These are phyloP conservation scores for Gentiana dahurica DNA, from an alignment of 257 asterid genomes.

Conservation along the genomic window DNA sequence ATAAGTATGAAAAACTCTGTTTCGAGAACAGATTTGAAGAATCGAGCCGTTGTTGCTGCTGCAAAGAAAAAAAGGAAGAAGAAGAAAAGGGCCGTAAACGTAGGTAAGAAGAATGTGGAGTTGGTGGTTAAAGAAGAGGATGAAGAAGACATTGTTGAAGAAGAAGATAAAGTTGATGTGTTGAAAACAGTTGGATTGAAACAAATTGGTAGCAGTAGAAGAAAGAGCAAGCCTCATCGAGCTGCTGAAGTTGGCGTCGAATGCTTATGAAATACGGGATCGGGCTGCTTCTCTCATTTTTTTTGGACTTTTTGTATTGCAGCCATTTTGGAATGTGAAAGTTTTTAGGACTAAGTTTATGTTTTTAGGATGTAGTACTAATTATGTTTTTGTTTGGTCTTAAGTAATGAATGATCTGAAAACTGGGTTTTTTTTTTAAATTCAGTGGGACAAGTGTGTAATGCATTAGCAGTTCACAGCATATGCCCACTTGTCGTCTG, in stretches of 20 bases:
- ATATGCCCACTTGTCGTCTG: no score
- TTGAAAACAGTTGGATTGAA: conserved; percentile 50
- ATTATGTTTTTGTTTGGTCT: no score
- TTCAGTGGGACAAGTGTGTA: no score
- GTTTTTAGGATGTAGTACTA: no score
- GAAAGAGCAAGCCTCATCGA: conserved; percentile 84
- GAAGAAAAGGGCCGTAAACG: conserved; percentile 47
- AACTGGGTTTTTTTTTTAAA: no score
- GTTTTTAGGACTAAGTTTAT: no score
- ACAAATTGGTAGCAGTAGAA: conserved; percentile 65
- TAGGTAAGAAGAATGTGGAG: conserved; percentile 37
- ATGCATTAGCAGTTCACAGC: no score
- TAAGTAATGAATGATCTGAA: no score
- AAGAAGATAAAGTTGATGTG: conserved; percentile 25
- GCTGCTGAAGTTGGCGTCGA: conserved; percentile 94
- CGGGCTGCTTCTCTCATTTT: conserved; percentile 3
- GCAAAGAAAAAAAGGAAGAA: conserved; percentile 56
- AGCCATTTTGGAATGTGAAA: neutral
- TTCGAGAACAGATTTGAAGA: conserved; percentile 29
- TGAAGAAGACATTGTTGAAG: conserved; percentile 21
- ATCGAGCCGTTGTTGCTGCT: conserved; percentile 25
- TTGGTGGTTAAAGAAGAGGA: conserved; percentile 34
- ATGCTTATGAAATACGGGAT: conserved; percentile 34
- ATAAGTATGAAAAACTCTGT: conserved; percentile 27
- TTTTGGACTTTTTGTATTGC: conserved; percentile 3